These are phyloP conservation scores for Phytomonas sp. DNA, from an alignment of 208 protist species.

Conservation along the genomic window DNA sequence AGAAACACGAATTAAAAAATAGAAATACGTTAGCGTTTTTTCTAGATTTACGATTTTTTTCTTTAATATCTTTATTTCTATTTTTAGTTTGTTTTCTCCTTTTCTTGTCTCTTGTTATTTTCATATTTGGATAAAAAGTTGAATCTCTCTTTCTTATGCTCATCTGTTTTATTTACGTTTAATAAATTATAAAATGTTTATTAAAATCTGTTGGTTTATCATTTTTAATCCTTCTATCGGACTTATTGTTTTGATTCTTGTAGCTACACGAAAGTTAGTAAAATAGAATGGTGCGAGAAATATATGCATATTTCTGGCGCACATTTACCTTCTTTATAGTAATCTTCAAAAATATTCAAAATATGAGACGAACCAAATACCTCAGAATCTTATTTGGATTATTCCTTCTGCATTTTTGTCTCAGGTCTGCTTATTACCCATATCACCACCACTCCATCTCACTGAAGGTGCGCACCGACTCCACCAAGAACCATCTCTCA, in stretches of 20 bases:
- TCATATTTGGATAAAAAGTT: slow-evolving; percentile 1
- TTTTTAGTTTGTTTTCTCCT: slow-evolving; percentile 8
- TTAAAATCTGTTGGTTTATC: neutral
- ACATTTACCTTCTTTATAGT: neutral
- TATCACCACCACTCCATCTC: neutral
- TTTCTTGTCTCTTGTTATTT: slow-evolving; percentile 8
- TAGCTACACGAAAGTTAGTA: neutral
- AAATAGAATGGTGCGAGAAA: neutral
- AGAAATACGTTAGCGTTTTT: neutral
- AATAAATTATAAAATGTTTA: neutral
- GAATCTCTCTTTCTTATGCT: slow-evolving; percentile 12
- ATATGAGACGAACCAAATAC: neutral
- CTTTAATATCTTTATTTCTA: slow-evolving; percentile 13
- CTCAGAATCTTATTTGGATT: neutral
- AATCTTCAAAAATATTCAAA: neutral
- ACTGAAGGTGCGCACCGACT: slow-evolving; percentile 7
- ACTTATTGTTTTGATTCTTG: slow-evolving; percentile 7
- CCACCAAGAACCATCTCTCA: slow-evolving; percentile 16
- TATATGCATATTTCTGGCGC: neutral
- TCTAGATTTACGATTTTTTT: neutral
- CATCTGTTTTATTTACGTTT: slow-evolving; percentile 3
- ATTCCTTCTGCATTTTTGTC: neutral
- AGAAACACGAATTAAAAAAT: slow-evolving; percentile 3
- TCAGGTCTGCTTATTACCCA: neutral
- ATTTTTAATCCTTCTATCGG: neutral